Percentiles rank a stretch among this genome's conserved stretches.
phyloP scores from a whole-genome alignment of 176 grass and related monocot species.

The Carex kokanica region DNA sequence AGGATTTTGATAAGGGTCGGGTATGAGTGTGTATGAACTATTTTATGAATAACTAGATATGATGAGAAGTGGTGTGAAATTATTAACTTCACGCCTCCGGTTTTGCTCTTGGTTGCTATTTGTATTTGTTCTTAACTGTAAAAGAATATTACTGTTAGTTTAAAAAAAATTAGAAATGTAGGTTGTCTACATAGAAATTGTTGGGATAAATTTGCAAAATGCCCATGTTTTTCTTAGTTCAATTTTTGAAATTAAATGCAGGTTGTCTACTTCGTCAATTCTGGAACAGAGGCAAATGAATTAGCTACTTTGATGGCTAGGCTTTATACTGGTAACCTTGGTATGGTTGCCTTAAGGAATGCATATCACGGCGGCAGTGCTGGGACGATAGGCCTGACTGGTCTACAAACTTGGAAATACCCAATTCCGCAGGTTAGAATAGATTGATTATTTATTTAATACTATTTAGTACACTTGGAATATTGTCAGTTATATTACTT shows the following conservation, averaged over 20 bases:
- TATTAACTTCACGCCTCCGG: neutral
- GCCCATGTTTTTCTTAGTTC: neutral
- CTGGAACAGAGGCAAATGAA: conserved; percentile 97
- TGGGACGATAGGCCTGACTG: conserved; percentile 77
- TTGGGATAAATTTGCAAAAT: neutral
- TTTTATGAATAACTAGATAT: neutral
- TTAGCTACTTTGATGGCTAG: conserved; percentile 93
- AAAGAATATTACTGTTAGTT: neutral
- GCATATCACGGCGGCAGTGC: conserved; percentile 94
- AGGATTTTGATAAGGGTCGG: neutral
- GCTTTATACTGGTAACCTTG: conserved; percentile 80
- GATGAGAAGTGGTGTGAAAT: neutral
- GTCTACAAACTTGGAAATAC: conserved; percentile 92
- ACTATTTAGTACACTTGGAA: neutral
- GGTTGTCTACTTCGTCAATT: conserved; percentile 97
- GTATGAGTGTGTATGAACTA: neutral
- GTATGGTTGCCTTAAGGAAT: conserved; percentile 92
- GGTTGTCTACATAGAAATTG: neutral
- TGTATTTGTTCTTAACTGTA: neutral
- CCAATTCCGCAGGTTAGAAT: conserved; percentile 78
- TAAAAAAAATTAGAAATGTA: neutral
- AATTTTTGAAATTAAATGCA: conserved; percentile 27
- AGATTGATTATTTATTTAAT: neutral
- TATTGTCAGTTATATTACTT: neutral
- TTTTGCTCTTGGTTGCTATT: neutral